Percentiles rank a stretch among this genome's conserved stretches.
These are phyloP conservation scores for Aspergillus bridgeri DNA, from an alignment of 495 filamentous ascomycete genomes.

Conservation along the genomic window DNA sequence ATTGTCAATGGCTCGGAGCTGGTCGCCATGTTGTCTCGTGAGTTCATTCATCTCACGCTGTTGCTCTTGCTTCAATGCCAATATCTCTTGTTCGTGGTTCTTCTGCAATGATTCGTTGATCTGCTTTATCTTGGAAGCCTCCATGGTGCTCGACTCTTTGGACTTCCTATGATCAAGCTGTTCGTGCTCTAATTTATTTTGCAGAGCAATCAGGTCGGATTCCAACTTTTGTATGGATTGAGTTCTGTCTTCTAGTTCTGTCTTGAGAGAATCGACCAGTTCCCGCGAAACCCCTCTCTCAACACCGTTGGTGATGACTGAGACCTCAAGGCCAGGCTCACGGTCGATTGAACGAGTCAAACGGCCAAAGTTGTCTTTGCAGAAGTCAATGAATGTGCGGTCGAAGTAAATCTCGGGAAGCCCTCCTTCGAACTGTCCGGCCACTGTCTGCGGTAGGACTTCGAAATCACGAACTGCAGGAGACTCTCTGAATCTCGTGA, in stretches of 20 bases:
- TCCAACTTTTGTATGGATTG: conserved; percentile 66
- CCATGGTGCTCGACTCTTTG: conserved; percentile 62
- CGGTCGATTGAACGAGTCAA: conserved; percentile 84
- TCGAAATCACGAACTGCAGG: conserved; percentile 91
- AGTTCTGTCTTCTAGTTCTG: conserved; percentile 70
- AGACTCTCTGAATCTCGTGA: conserved; percentile 72
- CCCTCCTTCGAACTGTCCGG: conserved; percentile 50
- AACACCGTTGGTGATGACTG: conserved; percentile 70
- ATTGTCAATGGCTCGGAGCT: conserved; percentile 44
- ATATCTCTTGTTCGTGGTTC: conserved; percentile 60
- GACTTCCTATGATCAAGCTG: conserved; percentile 70
- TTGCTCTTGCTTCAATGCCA: conserved; percentile 46
- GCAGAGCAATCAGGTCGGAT: conserved; percentile 59
- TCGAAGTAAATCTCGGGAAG: conserved; percentile 87
- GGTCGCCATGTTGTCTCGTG: conserved; percentile 46
- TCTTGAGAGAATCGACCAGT: conserved; percentile 76
- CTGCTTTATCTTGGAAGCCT: conserved; percentile 62
- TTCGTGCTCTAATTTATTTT: conserved; percentile 71
- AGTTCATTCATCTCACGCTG: conserved; percentile 41
- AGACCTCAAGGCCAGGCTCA: conserved; percentile 81
- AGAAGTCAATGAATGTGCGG: conserved; percentile 82
- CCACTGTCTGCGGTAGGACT: conserved; percentile 68
- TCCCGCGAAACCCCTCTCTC: conserved; percentile 81
- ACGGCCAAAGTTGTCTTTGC: conserved; percentile 92
- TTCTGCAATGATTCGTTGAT: conserved; percentile 69